Evolutionary conservation across 1,139 yeast genomes (phyloP).

Genomic region (Magnusiomyces paraingens): DNA sequence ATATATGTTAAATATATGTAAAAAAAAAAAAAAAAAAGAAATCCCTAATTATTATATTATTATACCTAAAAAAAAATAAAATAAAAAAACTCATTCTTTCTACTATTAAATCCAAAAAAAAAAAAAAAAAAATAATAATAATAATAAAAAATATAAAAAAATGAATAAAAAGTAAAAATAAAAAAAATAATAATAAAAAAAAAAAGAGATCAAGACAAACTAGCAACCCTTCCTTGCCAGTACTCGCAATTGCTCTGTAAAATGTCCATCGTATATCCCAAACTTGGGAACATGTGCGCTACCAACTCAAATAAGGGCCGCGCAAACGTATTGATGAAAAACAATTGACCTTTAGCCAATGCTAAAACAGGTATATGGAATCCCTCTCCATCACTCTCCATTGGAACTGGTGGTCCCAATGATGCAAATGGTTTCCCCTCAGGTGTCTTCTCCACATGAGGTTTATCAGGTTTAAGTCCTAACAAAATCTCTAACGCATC

Average conservation of each 20-base stretch:
- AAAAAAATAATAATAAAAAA: neutral
- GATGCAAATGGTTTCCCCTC: neutral
- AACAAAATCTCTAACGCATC: constrained; percentile 42
- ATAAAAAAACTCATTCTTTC: neutral
- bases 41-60: no score
- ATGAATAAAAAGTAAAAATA: no score
- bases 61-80: neutral
- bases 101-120: neutral
- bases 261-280: constrained; percentile 32
- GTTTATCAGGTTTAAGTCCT: constrained; percentile 19
- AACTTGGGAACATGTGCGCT: constrained; percentile 37
- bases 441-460: neutral
- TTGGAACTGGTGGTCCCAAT: neutral
- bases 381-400: constrained; percentile 5
- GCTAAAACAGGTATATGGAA: constrained; percentile 24
- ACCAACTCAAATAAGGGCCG: constrained; percentile 64
- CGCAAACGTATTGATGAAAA: constrained; percentile 80
- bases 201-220: neutral
- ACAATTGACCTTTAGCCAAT: constrained; percentile 71
- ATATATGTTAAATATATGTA: neutral
- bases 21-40: no score
- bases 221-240: neutral
- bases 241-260: neutral
- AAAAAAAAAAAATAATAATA: neutral
- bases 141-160: no score